Evolutionary conservation across 1,284 basidiomycete genomes (phyloP).

Genomic region (Fomes fomentarius): DNA sequence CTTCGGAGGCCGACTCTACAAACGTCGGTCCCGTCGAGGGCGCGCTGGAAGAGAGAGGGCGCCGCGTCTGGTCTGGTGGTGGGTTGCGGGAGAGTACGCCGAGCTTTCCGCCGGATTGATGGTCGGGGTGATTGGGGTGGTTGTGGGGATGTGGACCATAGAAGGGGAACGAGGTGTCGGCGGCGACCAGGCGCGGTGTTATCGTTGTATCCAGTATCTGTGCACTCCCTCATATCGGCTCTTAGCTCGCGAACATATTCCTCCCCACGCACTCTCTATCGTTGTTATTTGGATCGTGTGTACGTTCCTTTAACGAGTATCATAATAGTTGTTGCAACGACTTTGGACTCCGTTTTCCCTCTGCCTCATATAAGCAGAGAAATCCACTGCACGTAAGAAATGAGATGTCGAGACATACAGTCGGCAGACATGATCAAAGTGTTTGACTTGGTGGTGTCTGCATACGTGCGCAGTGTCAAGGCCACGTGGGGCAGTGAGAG

Average conservation of each 20-base stretch:
- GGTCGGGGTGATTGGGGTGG: background rate
- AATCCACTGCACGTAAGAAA: no score
- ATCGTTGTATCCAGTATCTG: conserved; percentile 21
- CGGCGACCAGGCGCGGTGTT: conserved; percentile 20
- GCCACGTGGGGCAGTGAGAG: conserved; percentile 23
- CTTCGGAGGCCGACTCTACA: conserved; percentile 34
- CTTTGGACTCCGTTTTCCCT: no score
- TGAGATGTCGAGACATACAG: no score
- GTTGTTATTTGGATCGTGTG: conserved; percentile 3
- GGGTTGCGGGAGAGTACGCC: conserved; percentile 7
- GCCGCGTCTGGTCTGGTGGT: conserved; percentile 46
- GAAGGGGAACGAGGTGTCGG: conserved; percentile 13
- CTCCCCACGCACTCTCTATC: background rate
- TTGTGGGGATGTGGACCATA: conserved; percentile 3
- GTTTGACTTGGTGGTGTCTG: background rate
- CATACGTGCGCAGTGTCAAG: background rate
- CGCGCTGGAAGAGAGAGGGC: conserved; percentile 74
- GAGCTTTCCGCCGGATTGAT: background rate
- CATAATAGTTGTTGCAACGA: background rate
- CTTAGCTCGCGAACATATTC: background rate
- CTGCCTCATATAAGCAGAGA: no score
- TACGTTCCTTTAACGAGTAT: background rate
- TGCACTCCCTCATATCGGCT: conserved; percentile 6
- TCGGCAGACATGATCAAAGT: background rate
- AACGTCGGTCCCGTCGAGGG: conserved; percentile 45